These are phyloP conservation scores for Plenodomus biglobosus DNA, from an alignment of 2,329 filamentous ascomycete genomes.

Conservation along the genomic window DNA sequence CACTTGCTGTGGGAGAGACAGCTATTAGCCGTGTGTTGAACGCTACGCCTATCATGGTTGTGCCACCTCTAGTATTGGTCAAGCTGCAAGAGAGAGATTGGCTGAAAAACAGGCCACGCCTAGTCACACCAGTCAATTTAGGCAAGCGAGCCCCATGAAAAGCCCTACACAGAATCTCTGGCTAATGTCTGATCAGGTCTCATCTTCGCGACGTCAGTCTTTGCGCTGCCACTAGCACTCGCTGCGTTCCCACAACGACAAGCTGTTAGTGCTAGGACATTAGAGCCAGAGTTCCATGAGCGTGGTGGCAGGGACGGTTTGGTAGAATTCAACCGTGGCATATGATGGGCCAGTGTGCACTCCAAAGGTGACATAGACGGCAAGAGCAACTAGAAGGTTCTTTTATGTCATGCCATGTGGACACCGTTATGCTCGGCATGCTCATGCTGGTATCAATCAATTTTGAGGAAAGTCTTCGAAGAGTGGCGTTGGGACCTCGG, in stretches of 20 bases:
- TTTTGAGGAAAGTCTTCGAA: background rate
- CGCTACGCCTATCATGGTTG: slow-evolving; percentile 93
- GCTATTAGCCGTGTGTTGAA: slow-evolving; percentile 90
- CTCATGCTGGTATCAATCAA: background rate
- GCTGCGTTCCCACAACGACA: slow-evolving; percentile 93
- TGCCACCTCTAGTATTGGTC: slow-evolving; percentile 85
- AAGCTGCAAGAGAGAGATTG: slow-evolving; percentile 80
- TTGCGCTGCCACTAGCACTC: slow-evolving; percentile 84
- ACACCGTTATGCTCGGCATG: background rate
- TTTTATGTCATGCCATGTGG: background rate
- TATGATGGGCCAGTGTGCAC: slow-evolving; percentile 54
- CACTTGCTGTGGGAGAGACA: slow-evolving; percentile 87
- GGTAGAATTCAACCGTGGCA: slow-evolving; percentile 96
- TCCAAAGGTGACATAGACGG: background rate
- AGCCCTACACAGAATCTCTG: too few relatives aligned
- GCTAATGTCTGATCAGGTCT: slow-evolving; percentile 51
- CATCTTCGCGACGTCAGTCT: slow-evolving; percentile 83
- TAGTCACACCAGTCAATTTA: slow-evolving; percentile 82
- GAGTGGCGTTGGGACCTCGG: background rate
- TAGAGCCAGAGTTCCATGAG: slow-evolving; percentile 86
- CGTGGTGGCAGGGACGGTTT: slow-evolving; percentile 75
- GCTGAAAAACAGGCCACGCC: slow-evolving; percentile 73
- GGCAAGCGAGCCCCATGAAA: slow-evolving; percentile 58
- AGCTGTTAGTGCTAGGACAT: slow-evolving; percentile 68
- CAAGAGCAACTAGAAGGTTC: background rate